Evolutionary conservation across 352 stramenopile species (phyloP), one percentile per base, ranked within the genome.

Genomic region (Thalassiosira mediterranea): DNA sequence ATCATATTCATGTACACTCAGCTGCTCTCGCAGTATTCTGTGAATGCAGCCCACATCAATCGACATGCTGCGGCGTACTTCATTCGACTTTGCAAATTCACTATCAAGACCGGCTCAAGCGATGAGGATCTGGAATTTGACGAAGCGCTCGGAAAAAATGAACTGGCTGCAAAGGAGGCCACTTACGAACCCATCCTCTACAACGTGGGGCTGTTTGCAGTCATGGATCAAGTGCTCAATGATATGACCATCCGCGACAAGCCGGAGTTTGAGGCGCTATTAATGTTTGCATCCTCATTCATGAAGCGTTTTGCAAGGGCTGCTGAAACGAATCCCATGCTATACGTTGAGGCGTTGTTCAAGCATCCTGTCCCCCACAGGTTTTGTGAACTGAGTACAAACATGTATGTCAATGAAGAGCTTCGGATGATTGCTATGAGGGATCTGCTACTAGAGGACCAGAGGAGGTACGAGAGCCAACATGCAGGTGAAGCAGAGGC

Each of bases 171-270:
- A 19, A 79, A 84, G 28, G 49, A 34, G 4, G 78, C 83, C 3
- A 91, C 88, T 13, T 70, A 90, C 11, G 83, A 90, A 69, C 88
- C 88, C 15, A 86, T 93, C 65, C 73, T 93, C 0, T 93, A 88
- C 71, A 90, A 93, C 64, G 79, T 90, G 23, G 75, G 76, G 10
- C 17, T 93, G 2, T 69, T 93, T 15, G 59, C 76, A 8, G 71
- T 86, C n/a, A 46, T 88, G 4, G 74, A 91, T 25, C 78, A 61
- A 8, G 88, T 93, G 57, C 72, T 93, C 17, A 89, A 88, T 64
- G 84, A 92, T 59, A n/a, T 25, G 17, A 60, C 62, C 2, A 86
- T 90, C 62, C 64, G 68, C 8, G 57, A 76, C 10, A 80, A 93
- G 7, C 31, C 71, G 21, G 58, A 81, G 8, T 89, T 83, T 59